Base-by-base conservation (phyloP, 495 filamentous ascomycete genomes). In the Mycothermus thermophilus region DNA sequence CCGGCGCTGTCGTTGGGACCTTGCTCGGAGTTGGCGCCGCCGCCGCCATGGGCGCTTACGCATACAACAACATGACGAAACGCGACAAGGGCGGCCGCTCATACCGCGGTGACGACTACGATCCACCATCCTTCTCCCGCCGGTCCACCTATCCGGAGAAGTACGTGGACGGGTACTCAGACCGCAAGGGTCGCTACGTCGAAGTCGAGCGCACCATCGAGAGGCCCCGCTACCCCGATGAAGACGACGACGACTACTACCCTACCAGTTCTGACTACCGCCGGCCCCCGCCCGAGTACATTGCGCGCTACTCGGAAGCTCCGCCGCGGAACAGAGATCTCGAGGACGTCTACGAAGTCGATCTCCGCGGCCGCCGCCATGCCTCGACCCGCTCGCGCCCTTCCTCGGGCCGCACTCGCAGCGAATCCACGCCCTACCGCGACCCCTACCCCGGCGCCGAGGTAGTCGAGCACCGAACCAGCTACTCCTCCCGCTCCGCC, bases 41-140 rank as follows among this genome's bases (percentile, higher is more conserved):
- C 15, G 83, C 77, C 12, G 80, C 79, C 7, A 72, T 79, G 84
- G 79, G 32, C 80, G 78, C 10, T 79, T 76, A 0, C 50, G 85
- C 24, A 77, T 80, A 1, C 88, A 87, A n/a, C 51, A 74, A 77
- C 23, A 76, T 82, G 60, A 61, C 67, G 37, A 74, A 66, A 42
- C 55, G 64, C 18, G 79, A 76, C 39, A 53, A 58, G 6, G 54
- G 62, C n/a, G n/a, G n/a, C n/a, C n/a, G n/a, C n/a, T n/a, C n/a
- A n/a, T 24, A 64, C 2, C 51, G 59, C 21, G 59, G 58, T 2
- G 59, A 47, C 21, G 59, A 59, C 2, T 60, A 47, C 35, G 60
- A 60, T 7, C 35, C 40, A 18, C 50, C 58, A 13, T 14, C 46
- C 9, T 57, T 60, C 33, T 40, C 48, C 9, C 52, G 59, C 29